A percentile compares a stretch with the other conserved stretches of the same genome.
phyloP scores from a whole-genome alignment of 805 yeast species.

The Nadsonia fulvescens region DNA sequence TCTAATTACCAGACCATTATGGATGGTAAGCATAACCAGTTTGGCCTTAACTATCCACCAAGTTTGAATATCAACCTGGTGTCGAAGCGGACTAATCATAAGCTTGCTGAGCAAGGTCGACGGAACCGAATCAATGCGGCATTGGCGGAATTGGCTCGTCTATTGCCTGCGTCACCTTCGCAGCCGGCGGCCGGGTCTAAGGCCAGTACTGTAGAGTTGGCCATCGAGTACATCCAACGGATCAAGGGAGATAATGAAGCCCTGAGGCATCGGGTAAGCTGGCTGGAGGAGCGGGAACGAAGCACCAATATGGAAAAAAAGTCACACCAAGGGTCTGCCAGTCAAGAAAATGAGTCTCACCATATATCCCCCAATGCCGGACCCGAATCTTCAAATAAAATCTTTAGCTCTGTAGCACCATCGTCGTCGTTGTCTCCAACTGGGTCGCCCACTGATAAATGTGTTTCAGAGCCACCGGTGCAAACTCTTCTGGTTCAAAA shows the following conservation, averaged over 20 bases:
- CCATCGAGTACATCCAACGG: conserved; percentile 46
- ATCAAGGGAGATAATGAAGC: conserved; percentile 26
- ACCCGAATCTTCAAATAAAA: too few species aligned
- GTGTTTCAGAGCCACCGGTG: too few species aligned
- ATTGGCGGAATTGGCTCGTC: conserved; percentile 47
- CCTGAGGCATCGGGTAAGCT: too few species aligned
- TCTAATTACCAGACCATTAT: conserved; percentile 26
- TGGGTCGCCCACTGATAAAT: too few species aligned
- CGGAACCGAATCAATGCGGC: conserved; percentile 85
- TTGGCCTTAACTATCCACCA: conserved; percentile 25
- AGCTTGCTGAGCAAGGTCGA: conserved; percentile 90
- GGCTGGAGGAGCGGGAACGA: too few species aligned
- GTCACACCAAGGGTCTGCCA: too few species aligned
- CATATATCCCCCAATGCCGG: too few species aligned
- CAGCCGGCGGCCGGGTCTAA: conserved; percentile 67
- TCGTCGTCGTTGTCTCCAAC: too few species aligned
- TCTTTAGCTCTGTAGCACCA: too few species aligned
- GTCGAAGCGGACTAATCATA: conserved; percentile 55
- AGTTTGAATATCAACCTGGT: conserved; percentile 21
- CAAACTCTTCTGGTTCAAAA: too few species aligned
- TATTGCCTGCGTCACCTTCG: conserved; percentile 34
- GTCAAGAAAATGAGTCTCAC: too few species aligned
- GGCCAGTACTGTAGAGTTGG: conserved; percentile 89
- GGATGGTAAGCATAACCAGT: conserved; percentile 24
- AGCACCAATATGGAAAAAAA: too few species aligned